Percentiles rank a stretch among this genome's conserved stretches.
phyloP scores from a whole-genome alignment of 768 basidiomycete genomes.

The Pluteus cervinus region DNA sequence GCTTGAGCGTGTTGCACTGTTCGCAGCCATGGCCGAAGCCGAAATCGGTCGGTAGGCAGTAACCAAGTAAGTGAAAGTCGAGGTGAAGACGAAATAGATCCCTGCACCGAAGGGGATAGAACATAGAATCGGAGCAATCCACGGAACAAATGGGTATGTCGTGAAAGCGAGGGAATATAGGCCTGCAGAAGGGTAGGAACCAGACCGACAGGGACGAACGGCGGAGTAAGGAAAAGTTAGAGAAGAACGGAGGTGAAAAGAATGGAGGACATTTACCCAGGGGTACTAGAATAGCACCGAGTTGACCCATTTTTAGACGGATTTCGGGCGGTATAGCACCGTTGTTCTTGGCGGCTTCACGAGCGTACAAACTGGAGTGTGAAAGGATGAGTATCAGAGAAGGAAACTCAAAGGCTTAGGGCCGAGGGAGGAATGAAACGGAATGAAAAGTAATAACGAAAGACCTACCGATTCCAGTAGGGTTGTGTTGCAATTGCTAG shows the following conservation, averaged over 20 bases:
- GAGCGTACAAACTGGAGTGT: constrained; percentile 27
- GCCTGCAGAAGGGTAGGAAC: constrained; percentile 33
- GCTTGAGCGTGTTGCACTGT: constrained; percentile 53
- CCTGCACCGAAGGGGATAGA: constrained; percentile 61
- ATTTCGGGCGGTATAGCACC: constrained; percentile 59
- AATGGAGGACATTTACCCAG: constrained; percentile 47
- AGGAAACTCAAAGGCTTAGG: background rate
- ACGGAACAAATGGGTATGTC: constrained; percentile 42
- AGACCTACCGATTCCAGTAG: constrained; percentile 45
- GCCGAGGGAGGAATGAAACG: constrained; percentile 1
- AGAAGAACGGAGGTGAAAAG: constrained; percentile 36
- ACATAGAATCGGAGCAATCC: constrained; percentile 62
- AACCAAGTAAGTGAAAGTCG: constrained; percentile 67
- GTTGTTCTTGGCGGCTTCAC: constrained; percentile 29
- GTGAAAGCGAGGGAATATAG: constrained; percentile 62
- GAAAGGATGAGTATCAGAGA: background rate
- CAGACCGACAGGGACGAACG: constrained; percentile 13
- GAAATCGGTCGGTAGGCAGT: constrained; percentile 62
- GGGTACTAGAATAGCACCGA: constrained; percentile 63
- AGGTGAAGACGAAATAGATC: constrained; percentile 63
- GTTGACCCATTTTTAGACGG: constrained; percentile 58
- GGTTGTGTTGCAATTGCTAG: constrained; percentile 47
- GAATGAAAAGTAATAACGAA: background rate
- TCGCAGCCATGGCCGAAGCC: constrained; percentile 64
- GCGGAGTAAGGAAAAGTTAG: constrained; percentile 8